Evolutionary conservation across 2,329 filamentous ascomycete species (phyloP).

Genomic region (Cladosporium sp.): DNA sequence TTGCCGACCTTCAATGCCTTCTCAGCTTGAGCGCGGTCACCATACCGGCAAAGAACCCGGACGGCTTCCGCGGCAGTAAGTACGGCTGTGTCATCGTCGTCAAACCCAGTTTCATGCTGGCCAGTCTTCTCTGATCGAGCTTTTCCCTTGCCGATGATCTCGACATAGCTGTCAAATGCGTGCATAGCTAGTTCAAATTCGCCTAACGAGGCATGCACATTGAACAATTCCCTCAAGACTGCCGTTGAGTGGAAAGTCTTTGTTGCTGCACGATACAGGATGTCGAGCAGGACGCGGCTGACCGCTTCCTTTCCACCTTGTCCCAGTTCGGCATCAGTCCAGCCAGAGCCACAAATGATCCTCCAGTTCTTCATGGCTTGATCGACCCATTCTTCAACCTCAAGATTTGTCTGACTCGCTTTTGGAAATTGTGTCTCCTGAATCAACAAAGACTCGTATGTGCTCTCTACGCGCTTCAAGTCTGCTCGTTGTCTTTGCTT

Average conservation of each 20-base stretch:
- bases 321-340: conserved; percentile 75
- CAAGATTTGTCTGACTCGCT: conserved; percentile 69
- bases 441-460: conserved; percentile 74
- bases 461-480: conserved; percentile 68
- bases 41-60: conserved; percentile 74
- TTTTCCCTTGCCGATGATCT: conserved; percentile 79
- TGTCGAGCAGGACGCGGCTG: conserved; percentile 70
- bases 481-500: conserved; percentile 58
- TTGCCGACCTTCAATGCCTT: conserved; percentile 67
- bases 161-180: conserved; percentile 85
- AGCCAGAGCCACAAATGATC: conserved; percentile 69
- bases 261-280: conserved; percentile 81
- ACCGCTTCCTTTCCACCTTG: conserved; percentile 71
- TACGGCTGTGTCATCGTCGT: conserved; percentile 70
- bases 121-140: conserved; percentile 71
- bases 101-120: conserved; percentile 63
- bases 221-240: conserved; percentile 79
- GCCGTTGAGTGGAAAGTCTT: conserved; percentile 94
- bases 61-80: conserved; percentile 76
- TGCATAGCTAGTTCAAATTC: conserved; percentile 90
- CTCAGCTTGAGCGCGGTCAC: conserved; percentile 65
- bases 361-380: conserved; percentile 80
- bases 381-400: conserved; percentile 76
- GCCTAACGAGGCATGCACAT: conserved; percentile 76
- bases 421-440: conserved; percentile 76